Evolutionary conservation across 495 filamentous ascomycete species (phyloP).

Genomic region (Aspergillus haitiensis): DNA sequence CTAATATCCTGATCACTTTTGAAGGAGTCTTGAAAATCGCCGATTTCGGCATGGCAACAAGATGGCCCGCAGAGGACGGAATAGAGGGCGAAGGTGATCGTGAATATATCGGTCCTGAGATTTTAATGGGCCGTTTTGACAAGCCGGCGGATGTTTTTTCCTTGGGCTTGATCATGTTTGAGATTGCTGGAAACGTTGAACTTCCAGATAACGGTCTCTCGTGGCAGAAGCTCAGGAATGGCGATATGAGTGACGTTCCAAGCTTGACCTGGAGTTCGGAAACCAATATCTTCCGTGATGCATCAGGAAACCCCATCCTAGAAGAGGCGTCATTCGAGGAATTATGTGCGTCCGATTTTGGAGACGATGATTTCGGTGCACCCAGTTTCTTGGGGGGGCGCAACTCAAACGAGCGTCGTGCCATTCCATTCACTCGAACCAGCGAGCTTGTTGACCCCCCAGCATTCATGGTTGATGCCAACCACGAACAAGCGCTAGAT

Average conservation of each 20-base stretch:
- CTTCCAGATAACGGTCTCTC: slow-evolving; percentile 87
- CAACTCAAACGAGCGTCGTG: slow-evolving; percentile 29
- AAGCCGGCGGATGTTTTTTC: slow-evolving; percentile 93
- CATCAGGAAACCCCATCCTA: slow-evolving; percentile 65
- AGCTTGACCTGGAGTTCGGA: slow-evolving; percentile 77
- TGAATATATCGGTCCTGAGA: slow-evolving; percentile 92
- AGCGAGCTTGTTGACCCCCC: slow-evolving; percentile 77
- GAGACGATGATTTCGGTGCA: slow-evolving; percentile 43
- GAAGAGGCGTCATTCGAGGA: slow-evolving; percentile 51
- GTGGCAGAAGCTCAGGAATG: slow-evolving; percentile 84
- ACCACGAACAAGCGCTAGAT: slow-evolving; percentile 71
- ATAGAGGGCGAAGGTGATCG: slow-evolving; percentile 93
- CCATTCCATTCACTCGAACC: slow-evolving; percentile 42
- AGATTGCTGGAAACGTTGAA: slow-evolving; percentile 87
- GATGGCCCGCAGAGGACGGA: slow-evolving; percentile 69
- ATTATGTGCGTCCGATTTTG: slow-evolving; percentile 52
- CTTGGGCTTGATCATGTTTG: slow-evolving; percentile 87
- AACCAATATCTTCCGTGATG: slow-evolving; percentile 68
- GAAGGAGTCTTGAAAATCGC: slow-evolving; percentile 92
- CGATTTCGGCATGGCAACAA: slow-evolving; percentile 91
- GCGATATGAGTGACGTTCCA: slow-evolving; percentile 83
- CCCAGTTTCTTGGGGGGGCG: slow-evolving; percentile 34
- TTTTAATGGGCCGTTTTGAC: slow-evolving; percentile 78
- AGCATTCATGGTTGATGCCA: slow-evolving; percentile 75
- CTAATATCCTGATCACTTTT: slow-evolving; percentile 87